Conservation (phyloP, 2,329 filamentous ascomycete species). For the Scytalidium sp. region DNA sequence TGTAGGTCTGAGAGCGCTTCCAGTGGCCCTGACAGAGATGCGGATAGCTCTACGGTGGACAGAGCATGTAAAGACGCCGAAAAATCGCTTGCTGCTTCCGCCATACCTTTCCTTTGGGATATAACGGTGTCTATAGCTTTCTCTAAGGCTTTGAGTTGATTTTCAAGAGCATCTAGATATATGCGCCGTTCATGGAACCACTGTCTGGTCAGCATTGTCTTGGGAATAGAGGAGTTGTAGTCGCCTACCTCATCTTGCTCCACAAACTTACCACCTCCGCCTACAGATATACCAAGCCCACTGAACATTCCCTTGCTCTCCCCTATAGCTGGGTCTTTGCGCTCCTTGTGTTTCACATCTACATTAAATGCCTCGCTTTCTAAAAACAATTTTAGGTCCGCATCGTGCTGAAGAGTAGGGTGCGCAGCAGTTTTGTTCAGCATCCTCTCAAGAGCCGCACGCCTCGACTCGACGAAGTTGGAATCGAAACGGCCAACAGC, state of each 20-base stretch:
- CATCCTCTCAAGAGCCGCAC: conserved; percentile 94
- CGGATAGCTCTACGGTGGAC: conserved; percentile 88
- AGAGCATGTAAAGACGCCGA: conserved; percentile 89
- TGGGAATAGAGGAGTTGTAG: neutral
- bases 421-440: conserved; percentile 92
- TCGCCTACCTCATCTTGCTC: conserved; percentile 87
- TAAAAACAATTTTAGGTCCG: conserved; percentile 91
- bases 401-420: conserved; percentile 86
- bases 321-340: conserved; percentile 77
- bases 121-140: conserved; percentile 96
- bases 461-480: conserved; percentile 91
- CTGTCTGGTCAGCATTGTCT: conserved; percentile 38
- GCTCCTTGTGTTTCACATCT: conserved; percentile 96
- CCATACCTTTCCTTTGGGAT: conserved; percentile 84
- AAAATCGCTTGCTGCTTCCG: conserved; percentile 91
- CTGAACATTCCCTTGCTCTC: conserved; percentile 95
- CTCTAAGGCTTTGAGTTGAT: conserved; percentile 82
- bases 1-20: conserved; percentile 92
- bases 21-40: conserved; percentile 80
- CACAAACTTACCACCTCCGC: conserved; percentile 82
- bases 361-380: conserved; percentile 96
- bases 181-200: conserved; percentile 98
- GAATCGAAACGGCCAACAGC: conserved; percentile 93
- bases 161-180: conserved; percentile 91
- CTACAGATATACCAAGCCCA: conserved; percentile 75